Conservation (phyloP, 176 grass and related monocot species). For the Eremochloa ophiuroides region DNA sequence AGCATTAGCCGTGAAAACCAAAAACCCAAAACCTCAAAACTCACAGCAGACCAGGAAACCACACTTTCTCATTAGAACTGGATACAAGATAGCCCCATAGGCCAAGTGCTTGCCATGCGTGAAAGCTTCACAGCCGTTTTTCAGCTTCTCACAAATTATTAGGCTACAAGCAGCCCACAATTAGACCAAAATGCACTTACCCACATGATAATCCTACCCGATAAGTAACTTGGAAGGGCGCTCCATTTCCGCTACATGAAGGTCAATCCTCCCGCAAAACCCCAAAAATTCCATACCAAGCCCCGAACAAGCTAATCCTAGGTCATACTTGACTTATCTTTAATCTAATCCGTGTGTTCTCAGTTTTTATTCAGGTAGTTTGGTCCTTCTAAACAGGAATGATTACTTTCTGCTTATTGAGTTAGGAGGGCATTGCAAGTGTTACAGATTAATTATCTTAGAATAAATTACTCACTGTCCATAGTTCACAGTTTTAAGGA, state of each 20-base stretch:
- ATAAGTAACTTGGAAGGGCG: not conserved
- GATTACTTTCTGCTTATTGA: too few relatives aligned
- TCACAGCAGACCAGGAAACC: not conserved
- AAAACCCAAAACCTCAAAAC: not conserved
- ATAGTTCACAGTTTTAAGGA: too few relatives aligned
- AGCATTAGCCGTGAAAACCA: constrained; percentile 4
- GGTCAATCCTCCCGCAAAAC: constrained; percentile 5
- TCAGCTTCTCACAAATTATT: constrained; percentile 9
- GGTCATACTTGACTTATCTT: too few relatives aligned
- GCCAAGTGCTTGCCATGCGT: not conserved
- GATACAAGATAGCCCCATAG: not conserved
- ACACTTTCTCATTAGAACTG: not conserved
- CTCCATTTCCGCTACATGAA: constrained; percentile 8
- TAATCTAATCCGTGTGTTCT: too few relatives aligned
- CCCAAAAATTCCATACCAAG: constrained; percentile 2
- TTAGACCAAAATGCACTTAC: not conserved
- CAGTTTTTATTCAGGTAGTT: too few relatives aligned
- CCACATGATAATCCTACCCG: not conserved
- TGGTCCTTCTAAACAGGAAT: too few relatives aligned
- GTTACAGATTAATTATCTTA: too few relatives aligned
- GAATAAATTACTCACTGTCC: too few relatives aligned
- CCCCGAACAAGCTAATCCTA: too few relatives aligned
- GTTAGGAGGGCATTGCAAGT: too few relatives aligned
- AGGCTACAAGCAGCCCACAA: not conserved
- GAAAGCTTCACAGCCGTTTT: not conserved